phyloP scores from a whole-genome alignment of 805 yeast genomes.

The Metschnikowia lunata region DNA sequence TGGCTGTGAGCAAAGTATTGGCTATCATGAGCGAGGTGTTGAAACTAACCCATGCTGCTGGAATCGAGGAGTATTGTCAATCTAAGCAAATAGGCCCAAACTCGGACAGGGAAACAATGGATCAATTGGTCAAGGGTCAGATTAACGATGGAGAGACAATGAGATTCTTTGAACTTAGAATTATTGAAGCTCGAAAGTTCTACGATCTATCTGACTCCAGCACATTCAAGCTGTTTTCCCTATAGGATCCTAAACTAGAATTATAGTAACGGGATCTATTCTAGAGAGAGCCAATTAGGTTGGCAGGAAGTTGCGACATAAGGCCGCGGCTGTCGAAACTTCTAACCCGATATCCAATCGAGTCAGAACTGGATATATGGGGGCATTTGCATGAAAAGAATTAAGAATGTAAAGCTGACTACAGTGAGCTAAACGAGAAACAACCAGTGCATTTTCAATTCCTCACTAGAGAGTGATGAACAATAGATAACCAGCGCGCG shows the following conservation, averaged over 20 bases:
- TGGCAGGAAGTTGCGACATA: background rate
- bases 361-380: no score
- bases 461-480: no score
- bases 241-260: background rate
- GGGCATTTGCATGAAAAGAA: no score
- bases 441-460: no score
- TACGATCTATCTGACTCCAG: conserved; percentile 26
- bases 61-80: conserved; percentile 32
- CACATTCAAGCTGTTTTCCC: conserved; percentile 1
- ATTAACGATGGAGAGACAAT: conserved; percentile 56
- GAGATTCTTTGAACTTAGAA: conserved; percentile 69
- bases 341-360: no score
- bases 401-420: no score
- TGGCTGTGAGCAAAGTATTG: conserved; percentile 51
- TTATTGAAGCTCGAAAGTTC: conserved; percentile 54
- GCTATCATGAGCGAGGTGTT: conserved; percentile 53
- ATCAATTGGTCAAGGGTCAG: conserved; percentile 29
- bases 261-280: background rate
- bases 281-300: background rate
- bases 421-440: no score
- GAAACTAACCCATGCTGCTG: conserved; percentile 39
- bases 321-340: no score
- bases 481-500: no score
- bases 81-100: conserved; percentile 1
- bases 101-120: conserved; percentile 10